A percentile compares a stretch with the other conserved stretches of the same genome.
Conservation (phyloP, 306 rosid species). For the Corylus avellana region DNA sequence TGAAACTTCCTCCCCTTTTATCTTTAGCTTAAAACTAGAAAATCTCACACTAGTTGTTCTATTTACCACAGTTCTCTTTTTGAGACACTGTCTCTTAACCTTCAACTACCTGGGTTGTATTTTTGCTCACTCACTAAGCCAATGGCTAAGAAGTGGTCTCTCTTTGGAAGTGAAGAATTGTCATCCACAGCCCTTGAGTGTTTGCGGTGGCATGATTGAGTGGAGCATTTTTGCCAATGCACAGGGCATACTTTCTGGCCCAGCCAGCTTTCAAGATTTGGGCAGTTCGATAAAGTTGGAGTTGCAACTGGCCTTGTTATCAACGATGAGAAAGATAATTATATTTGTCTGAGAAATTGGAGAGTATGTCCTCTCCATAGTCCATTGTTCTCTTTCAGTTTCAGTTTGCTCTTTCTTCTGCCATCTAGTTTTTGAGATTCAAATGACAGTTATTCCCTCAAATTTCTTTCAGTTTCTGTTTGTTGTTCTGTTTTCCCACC, state of each 20-base stretch:
- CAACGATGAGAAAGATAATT: not conserved
- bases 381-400: not conserved
- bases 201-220: not conserved
- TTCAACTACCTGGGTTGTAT: not conserved
- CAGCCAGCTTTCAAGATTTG: not conserved
- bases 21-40: no score
- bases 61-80: not conserved
- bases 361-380: not conserved
- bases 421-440: not conserved
- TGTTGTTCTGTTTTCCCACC: not conserved
- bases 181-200: not conserved
- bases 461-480: not conserved
- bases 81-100: not conserved
- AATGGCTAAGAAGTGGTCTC: not conserved
- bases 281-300: not conserved
- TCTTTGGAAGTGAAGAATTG: not conserved
- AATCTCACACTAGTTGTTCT: not conserved
- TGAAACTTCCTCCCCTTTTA: no score
- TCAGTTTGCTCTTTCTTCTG: not conserved
- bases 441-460: not conserved
- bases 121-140: not conserved
- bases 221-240: not conserved
- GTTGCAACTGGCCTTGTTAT: not conserved
- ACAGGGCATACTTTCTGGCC: not conserved
- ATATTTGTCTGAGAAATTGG: not conserved